Percentiles rank a stretch among this genome's conserved stretches.
phyloP scores from a whole-genome alignment of 208 protist genomes.

The Angomonas deanei region DNA sequence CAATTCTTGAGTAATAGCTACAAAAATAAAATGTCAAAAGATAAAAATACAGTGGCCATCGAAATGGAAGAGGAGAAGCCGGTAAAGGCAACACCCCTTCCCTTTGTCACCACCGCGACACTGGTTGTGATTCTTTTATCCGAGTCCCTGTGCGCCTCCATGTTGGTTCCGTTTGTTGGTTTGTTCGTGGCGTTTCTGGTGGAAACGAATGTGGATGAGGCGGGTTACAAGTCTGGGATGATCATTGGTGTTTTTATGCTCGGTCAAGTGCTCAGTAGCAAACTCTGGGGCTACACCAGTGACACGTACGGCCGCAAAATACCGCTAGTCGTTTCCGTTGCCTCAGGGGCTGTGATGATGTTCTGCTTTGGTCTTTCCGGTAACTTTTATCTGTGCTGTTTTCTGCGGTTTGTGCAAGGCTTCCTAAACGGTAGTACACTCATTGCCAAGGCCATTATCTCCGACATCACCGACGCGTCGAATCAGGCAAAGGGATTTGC shows the following conservation, averaged over 20 bases:
- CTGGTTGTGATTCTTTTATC: constrained; percentile 63
- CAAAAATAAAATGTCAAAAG: too few species aligned
- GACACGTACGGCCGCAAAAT: constrained; percentile 63
- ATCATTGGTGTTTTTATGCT: constrained; percentile 79
- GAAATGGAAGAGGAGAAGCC: too few species aligned
- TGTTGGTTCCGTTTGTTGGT: constrained; percentile 73
- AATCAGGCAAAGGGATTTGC: constrained; percentile 91
- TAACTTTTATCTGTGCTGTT: constrained; percentile 46
- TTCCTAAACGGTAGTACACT: constrained; percentile 58
- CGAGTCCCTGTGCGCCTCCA: constrained; percentile 66
- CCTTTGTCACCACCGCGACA: constrained; percentile 43
- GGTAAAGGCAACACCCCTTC: constrained; percentile 54
- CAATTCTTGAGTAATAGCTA: too few species aligned
- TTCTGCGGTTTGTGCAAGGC: constrained; percentile 77
- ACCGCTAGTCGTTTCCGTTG: constrained; percentile 43
- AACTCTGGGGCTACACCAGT: constrained; percentile 63
- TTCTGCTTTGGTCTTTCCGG: constrained; percentile 63
- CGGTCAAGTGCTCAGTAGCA: constrained; percentile 67
- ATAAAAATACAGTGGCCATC: too few species aligned
- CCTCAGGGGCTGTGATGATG: constrained; percentile 40
- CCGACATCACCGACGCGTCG: constrained; percentile 71
- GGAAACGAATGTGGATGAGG: constrained; percentile 19
- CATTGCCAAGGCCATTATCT: constrained; percentile 77
- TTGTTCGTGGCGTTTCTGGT: constrained; percentile 53
- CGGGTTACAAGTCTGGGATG: constrained; percentile 59